These are phyloP conservation scores for Candida ovalis DNA, from an alignment of 805 yeast genomes.

Conservation along the genomic window DNA sequence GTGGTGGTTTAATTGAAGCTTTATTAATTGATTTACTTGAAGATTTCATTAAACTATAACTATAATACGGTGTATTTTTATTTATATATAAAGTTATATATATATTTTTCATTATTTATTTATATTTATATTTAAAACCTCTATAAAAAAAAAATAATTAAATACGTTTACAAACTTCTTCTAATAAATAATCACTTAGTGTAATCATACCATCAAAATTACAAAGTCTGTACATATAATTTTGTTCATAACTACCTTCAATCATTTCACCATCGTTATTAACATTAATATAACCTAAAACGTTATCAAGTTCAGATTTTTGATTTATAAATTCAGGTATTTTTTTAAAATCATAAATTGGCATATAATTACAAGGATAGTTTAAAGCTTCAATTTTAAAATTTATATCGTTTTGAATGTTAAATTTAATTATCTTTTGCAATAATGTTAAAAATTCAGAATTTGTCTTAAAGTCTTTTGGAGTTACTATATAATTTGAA, in stretches of 20 bases:
- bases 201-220: constrained; percentile 46
- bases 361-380: constrained; percentile 54
- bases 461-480: constrained; percentile 26
- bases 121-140: background rate
- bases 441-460: constrained; percentile 21
- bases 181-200: constrained; percentile 48
- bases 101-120: background rate
- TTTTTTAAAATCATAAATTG: constrained; percentile 66
- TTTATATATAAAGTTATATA: constrained; percentile 1
- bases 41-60: constrained; percentile 38
- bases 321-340: constrained; percentile 56
- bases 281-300: constrained; percentile 66
- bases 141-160: constrained; percentile 1
- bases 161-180: constrained; percentile 29
- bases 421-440: constrained; percentile 20
- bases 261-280: constrained; percentile 51
- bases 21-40: constrained; percentile 41
- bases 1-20: constrained; percentile 29
- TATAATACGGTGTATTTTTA: background rate
- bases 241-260: constrained; percentile 51
- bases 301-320: constrained; percentile 63
- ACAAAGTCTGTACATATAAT: constrained; percentile 54
- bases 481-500: constrained; percentile 11
- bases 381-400: constrained; percentile 54
- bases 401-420: constrained; percentile 43